Evolutionary conservation across 306 rosid species (phyloP), one percentile per base, ranked within the genome.

Genomic region (Trifolium pratense): DNA sequence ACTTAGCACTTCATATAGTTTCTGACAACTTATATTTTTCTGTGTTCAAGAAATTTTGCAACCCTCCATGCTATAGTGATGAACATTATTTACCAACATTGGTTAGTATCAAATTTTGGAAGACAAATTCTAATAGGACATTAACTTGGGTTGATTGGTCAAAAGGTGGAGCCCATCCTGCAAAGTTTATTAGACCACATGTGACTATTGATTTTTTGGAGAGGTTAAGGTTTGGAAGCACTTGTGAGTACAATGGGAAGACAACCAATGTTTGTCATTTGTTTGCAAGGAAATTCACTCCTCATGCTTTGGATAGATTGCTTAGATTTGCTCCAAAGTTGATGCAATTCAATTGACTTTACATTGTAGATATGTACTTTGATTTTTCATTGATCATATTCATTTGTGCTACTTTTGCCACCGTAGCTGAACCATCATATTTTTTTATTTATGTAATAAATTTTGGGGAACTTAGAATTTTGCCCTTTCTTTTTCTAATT

Each of bases 121-220:
- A 49, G 66, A 75, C 0, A 2, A 89, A 88, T 51, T 81, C 98
- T 0, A 94, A 94, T 37, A 84, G 97, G 70, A 91, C 91, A 3
- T 70, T 94, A 86, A 90, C 96, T 42, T 91, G 92, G 95, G 95
- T 89, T 74, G 97, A 94, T 66, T 94, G 97, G 97, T 51, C 96
- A 2, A 83, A 40, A 68, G 91, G 96, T 17, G 96, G 96, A 18
- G 68, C 97, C 6, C 97, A 94, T 72, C 98, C 97, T 1, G 51
- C 88, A 0, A 84, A 20, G 75, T 93, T 65, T 36, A 2, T 31
- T 3, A 85, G 96, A 65, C 10, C 31, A 0, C 78, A 88, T 53
- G 87, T 91, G 26, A 88, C 84, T 0, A 0, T 12, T 46, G 95
- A 56, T 0, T 84, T 91, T 58, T 76, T 94, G 80, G 31, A 80